Conservation (phyloP, 2,329 filamentous ascomycete species). For the Nigrospora osmanthi region DNA sequence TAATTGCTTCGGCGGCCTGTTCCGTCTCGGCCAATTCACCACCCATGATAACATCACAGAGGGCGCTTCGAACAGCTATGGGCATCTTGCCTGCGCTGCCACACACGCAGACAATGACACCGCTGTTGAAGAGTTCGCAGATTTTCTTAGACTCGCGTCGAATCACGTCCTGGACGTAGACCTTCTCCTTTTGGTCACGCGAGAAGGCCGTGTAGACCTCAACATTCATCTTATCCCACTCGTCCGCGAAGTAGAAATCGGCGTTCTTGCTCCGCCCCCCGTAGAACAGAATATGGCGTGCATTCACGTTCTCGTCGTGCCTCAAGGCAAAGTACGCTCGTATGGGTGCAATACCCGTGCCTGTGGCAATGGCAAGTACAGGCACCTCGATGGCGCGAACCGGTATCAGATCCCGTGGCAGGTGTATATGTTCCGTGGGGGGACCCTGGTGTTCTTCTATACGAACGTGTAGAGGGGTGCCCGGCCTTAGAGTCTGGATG, state of each 20-base stretch:
- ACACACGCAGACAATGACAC: constrained; percentile 44
- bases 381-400: constrained; percentile 31
- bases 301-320: constrained; percentile 14
- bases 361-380: constrained; percentile 72
- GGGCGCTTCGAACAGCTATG: constrained; percentile 41
- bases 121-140: constrained; percentile 25
- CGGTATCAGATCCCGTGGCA: not conserved
- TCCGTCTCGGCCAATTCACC: constrained; percentile 21
- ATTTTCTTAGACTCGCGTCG: constrained; percentile 30
- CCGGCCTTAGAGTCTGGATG: constrained; percentile 54
- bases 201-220: constrained; percentile 61
- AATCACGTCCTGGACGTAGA: constrained; percentile 50
- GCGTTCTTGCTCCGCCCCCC: constrained; percentile 67
- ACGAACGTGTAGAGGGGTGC: constrained; percentile 53
- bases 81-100: constrained; percentile 54
- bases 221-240: constrained; percentile 56
- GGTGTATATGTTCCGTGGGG: constrained; percentile 8
- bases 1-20: constrained; percentile 29
- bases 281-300: constrained; percentile 59
- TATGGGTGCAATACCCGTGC: constrained; percentile 81
- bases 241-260: constrained; percentile 76
- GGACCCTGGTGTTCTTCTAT: constrained; percentile 34
- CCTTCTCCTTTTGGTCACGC: constrained; percentile 51
- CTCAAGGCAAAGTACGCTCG: constrained; percentile 75
- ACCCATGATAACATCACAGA: constrained; percentile 39